Evolutionary conservation across 2,329 filamentous ascomycete species (phyloP).

Genomic region (Gnomoniopsis smithogilvyi): DNA sequence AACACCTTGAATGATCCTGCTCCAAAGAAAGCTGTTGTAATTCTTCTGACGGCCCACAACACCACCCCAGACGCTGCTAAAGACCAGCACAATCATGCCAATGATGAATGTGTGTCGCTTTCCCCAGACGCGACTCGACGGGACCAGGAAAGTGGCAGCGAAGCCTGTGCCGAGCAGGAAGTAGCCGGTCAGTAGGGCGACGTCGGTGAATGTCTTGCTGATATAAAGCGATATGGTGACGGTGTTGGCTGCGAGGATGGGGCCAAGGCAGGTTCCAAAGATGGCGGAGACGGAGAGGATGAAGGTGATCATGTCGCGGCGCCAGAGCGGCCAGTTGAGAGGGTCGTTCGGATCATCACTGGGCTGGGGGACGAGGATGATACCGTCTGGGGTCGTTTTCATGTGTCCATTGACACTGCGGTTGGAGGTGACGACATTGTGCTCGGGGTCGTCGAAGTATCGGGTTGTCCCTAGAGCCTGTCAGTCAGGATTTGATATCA

Average conservation of each 20-base stretch:
- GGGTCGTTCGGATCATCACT: constrained; percentile 90
- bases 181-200: constrained; percentile 82
- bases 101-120: constrained; percentile 86
- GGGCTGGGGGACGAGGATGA: constrained; percentile 87
- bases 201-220: constrained; percentile 62
- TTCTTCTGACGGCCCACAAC: constrained; percentile 51
- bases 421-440: neutral
- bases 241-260: constrained; percentile 86
- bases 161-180: constrained; percentile 80
- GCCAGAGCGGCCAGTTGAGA: constrained; percentile 80
- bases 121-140: constrained; percentile 85
- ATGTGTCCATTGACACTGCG: constrained; percentile 66
- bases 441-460: constrained; percentile 59
- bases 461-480: constrained; percentile 51
- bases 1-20: constrained; percentile 81
- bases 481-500: constrained; percentile 3
- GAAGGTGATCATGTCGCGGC: constrained; percentile 75
- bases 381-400: constrained; percentile 59
- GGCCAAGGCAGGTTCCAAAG: constrained; percentile 79
- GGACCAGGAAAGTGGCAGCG: constrained; percentile 81
- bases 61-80: constrained; percentile 76
- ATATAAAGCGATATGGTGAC: constrained; percentile 71
- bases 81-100: constrained; percentile 70
- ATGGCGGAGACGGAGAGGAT: constrained; percentile 78
- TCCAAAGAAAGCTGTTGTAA: constrained; percentile 72